phyloP scores from a whole-genome alignment of 2,329 filamentous ascomycete genomes.

The Neurospora crassa region DNA sequence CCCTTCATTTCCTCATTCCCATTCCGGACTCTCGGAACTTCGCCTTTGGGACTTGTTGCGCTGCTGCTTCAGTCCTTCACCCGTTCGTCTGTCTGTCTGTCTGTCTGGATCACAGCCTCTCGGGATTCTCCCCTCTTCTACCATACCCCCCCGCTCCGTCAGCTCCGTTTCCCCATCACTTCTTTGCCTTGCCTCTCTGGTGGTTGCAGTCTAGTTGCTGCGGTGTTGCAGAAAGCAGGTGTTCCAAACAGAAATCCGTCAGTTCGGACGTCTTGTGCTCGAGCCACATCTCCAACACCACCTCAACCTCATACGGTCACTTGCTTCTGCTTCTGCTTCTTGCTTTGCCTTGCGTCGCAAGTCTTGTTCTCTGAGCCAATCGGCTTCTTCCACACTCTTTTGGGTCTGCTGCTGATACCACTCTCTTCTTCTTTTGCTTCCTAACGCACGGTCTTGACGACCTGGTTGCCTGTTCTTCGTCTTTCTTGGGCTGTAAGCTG shows the following conservation, averaged over 20 bases:
- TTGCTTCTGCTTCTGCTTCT: not conserved
- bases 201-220: not conserved
- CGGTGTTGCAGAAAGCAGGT: not conserved
- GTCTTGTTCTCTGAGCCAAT: not conserved
- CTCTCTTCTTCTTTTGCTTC: slow-evolving; percentile 5
- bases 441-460: slow-evolving; percentile 14
- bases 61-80: not conserved
- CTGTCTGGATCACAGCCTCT: not conserved
- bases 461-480: slow-evolving; percentile 4
- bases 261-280: not conserved
- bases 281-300: not conserved
- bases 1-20: not conserved
- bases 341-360: not conserved
- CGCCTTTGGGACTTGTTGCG: not conserved
- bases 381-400: slow-evolving; percentile 4
- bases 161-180: not conserved
- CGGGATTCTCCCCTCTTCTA: not conserved
- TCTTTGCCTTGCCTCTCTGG: not conserved
- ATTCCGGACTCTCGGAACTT: not conserved
- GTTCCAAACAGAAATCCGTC: not conserved
- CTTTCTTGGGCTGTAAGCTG: not conserved
- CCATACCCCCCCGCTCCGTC: not conserved
- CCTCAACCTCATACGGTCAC: not conserved
- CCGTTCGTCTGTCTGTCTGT: not conserved
- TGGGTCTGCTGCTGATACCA: not conserved